These are phyloP conservation scores for Acanthochlamys bracteata DNA, from an alignment of 106 monocot genomes.

Conservation along the genomic window DNA sequence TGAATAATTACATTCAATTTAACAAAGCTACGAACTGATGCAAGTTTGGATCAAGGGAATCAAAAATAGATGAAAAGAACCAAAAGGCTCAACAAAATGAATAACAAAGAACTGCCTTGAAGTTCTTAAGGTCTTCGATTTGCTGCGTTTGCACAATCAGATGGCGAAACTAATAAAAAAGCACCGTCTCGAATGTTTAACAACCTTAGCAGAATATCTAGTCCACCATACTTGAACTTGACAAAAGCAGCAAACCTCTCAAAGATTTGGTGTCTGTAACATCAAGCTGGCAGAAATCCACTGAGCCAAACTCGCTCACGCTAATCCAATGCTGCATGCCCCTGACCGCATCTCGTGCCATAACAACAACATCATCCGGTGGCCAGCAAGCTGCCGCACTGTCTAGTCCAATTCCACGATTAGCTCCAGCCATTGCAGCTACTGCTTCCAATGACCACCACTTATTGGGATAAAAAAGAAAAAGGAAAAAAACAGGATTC, in stretches of 20 bases:
- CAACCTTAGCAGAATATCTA: conserved; percentile 67
- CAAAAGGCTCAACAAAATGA: too few species aligned
- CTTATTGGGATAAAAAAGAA: conserved; percentile 2
- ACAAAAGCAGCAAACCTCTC: conserved; percentile 41
- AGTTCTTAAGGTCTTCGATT: too few species aligned
- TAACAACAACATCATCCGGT: conserved; percentile 61
- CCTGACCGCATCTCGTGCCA: conserved; percentile 37
- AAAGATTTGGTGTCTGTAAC: conserved; percentile 45
- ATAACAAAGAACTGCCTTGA: too few species aligned
- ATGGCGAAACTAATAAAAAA: neutral
- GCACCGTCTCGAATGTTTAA: neutral
- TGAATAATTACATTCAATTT: too few species aligned
- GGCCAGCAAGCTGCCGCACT: conserved; percentile 52
- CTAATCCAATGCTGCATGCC: conserved; percentile 28
- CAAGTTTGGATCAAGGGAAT: too few species aligned
- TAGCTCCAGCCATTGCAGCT: conserved; percentile 71
- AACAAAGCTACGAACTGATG: too few species aligned
- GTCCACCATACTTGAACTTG: conserved; percentile 31
- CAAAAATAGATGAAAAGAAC: too few species aligned
- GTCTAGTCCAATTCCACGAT: conserved; percentile 80
- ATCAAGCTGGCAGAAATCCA: conserved; percentile 58
- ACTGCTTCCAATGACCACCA: conserved; percentile 75
- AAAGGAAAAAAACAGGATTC: neutral
- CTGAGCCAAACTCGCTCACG: conserved; percentile 21
- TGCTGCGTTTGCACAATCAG: too few species aligned